These are phyloP conservation scores for Fusarium piperis DNA, from an alignment of 2,329 filamentous ascomycete genomes.

Conservation along the genomic window DNA sequence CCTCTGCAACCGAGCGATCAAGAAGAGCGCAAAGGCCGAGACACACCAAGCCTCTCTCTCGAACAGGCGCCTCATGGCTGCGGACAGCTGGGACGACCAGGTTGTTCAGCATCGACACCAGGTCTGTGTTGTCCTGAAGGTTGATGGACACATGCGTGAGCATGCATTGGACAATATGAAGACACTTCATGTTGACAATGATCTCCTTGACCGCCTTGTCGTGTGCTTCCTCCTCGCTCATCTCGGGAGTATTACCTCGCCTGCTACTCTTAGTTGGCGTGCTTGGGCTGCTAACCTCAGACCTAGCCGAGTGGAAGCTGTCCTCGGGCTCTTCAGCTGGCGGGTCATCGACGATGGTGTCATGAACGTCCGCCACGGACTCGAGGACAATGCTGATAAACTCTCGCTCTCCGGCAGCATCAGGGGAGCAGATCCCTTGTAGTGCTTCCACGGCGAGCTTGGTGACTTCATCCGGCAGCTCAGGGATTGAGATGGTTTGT, in stretches of 20 bases:
- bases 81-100: slow-evolving; percentile 94
- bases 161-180: slow-evolving; percentile 98
- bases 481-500: slow-evolving; percentile 84
- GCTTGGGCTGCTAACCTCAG: slow-evolving; percentile 78
- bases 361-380: slow-evolving; percentile 95
- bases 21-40: slow-evolving; percentile 91
- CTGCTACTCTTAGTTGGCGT: slow-evolving; percentile 62
- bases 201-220: slow-evolving; percentile 88
- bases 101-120: slow-evolving; percentile 99
- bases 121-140: slow-evolving; percentile 86
- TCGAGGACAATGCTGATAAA: slow-evolving; percentile 90
- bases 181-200: slow-evolving; percentile 97
- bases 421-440: slow-evolving; percentile 81
- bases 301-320: slow-evolving; percentile 93
- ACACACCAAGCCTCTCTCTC: slow-evolving; percentile 89
- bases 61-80: slow-evolving; percentile 90
- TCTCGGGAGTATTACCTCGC: slow-evolving; percentile 52
- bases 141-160: slow-evolving; percentile 90
- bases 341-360: slow-evolving; percentile 83
- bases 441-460: slow-evolving; percentile 86
- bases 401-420: slow-evolving; percentile 78
- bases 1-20: slow-evolving; percentile 88
- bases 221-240: slow-evolving; percentile 72
- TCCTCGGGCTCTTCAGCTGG: slow-evolving; percentile 65
- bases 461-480: slow-evolving; percentile 91